Percentiles rank a stretch among this genome's conserved stretches.
Conservation (phyloP, 2,329 filamentous ascomycete genomes). For the Colletotrichum liaoningense region DNA sequence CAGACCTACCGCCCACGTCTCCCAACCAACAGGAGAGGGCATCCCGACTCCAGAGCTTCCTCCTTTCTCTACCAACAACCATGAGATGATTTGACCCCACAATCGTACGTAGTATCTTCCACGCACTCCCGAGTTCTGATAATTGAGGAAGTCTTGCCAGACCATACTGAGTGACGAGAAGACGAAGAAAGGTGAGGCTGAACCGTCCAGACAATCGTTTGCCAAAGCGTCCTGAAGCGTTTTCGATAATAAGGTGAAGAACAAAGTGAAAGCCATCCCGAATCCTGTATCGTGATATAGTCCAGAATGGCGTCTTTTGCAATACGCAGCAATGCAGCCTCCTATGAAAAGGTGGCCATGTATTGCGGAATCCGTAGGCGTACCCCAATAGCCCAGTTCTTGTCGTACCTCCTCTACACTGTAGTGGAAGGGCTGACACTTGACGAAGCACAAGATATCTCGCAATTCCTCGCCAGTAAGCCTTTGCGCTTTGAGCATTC, state of each 20-base stretch:
- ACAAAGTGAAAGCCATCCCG: conserved; percentile 59
- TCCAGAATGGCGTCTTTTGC: conserved; percentile 56
- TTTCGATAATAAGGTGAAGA: conserved; percentile 39
- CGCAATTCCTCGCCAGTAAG: conserved; percentile 36
- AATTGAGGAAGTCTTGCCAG: conserved; percentile 18
- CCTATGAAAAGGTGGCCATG: conserved; percentile 32
- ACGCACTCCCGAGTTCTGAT: conserved; percentile 25
- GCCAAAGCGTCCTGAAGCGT: conserved; percentile 11
- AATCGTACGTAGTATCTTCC: conserved; percentile 11
- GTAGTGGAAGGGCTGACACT: conserved; percentile 3
- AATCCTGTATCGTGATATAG: conserved; percentile 62
- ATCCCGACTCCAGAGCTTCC: conserved; percentile 21
- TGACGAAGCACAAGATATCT: conserved; percentile 18
- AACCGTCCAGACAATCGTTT: conserved; percentile 24
- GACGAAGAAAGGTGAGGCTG: conserved; percentile 27
- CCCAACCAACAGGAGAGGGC: conserved; percentile 27
- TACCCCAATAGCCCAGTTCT: conserved; percentile 16
- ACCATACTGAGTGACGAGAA: conserved; percentile 31
- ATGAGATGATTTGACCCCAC: conserved; percentile 8
- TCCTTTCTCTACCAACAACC: conserved; percentile 13
- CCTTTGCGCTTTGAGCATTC: conserved; percentile 39
- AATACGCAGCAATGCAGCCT: conserved; percentile 49
- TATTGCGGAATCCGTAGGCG: conserved; percentile 10
- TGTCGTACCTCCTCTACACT: background rate
- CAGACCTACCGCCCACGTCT: conserved; percentile 25